phyloP scores from a whole-genome alignment of 192 early-diverging fungal species.

The Coemansia sp. region DNA sequence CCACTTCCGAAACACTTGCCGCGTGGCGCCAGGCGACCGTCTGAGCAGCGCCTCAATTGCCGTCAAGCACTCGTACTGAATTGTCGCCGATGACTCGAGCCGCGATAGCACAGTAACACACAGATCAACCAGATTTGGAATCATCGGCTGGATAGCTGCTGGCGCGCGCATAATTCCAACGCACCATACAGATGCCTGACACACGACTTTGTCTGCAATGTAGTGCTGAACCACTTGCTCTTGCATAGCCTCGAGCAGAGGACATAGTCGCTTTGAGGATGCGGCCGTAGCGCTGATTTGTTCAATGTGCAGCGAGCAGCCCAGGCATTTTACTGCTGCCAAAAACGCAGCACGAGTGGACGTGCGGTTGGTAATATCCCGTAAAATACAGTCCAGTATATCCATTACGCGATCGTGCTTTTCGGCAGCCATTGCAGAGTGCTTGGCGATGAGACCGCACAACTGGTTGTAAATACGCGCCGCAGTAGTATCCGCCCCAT shows the following conservation, averaged over 20 bases:
- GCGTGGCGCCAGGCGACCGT: conserved; percentile 26
- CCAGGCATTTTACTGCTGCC: conserved; percentile 34
- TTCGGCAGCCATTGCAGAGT: neutral
- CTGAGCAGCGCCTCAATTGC: conserved; percentile 38
- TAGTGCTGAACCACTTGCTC: conserved; percentile 9
- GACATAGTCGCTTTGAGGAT: neutral
- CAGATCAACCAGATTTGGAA: conserved; percentile 14
- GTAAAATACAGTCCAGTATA: conserved; percentile 24
- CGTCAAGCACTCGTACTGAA: conserved; percentile 38
- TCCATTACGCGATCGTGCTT: neutral
- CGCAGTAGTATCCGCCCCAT: neutral
- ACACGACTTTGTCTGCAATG: conserved; percentile 25
- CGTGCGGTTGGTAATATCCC: conserved; percentile 14
- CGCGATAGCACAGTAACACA: conserved; percentile 13
- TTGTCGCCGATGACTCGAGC: conserved; percentile 27
- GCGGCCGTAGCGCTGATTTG: conserved; percentile 8
- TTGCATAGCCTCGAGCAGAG: conserved; percentile 9
- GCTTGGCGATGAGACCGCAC: conserved; percentile 14
- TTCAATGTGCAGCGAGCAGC: conserved; percentile 29
- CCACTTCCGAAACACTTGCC: conserved; percentile 33
- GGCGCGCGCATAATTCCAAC: conserved; percentile 27
- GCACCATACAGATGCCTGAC: conserved; percentile 34
- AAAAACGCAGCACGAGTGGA: conserved; percentile 12
- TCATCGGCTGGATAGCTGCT: conserved; percentile 11
- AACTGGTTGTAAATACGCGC: conserved; percentile 26